These are phyloP conservation scores for Stevia rebaudiana DNA, from an alignment of 140 eudicot genomes.

Conservation along the genomic window DNA sequence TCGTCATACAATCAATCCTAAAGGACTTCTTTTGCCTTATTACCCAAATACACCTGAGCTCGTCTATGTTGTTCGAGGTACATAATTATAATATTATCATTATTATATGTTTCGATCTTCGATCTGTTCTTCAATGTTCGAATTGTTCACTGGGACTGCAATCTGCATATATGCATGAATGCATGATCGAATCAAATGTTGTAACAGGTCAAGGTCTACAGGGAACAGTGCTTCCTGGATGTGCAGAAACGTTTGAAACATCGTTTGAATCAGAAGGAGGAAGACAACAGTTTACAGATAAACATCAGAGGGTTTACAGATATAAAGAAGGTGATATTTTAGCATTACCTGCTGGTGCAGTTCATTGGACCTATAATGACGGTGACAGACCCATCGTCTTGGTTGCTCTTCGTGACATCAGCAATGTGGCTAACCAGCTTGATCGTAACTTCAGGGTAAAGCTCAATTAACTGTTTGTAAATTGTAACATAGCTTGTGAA, in stretches of 20 bases:
- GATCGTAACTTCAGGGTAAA: conserved; percentile 61
- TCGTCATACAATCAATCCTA: conserved; percentile 40
- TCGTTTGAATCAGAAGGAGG: conserved; percentile 5
- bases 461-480: too few relatives aligned
- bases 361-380: conserved; percentile 62
- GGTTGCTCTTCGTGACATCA: conserved; percentile 38
- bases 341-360: conserved; percentile 58
- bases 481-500: too few relatives aligned
- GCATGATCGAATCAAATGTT: too few relatives aligned
- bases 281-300: conserved; percentile 27
- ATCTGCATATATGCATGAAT: not conserved
- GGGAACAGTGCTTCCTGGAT: conserved; percentile 54
- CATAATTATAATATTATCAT: not conserved
- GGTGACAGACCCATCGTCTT: conserved; percentile 42
- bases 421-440: conserved; percentile 68
- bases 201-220: conserved; percentile 48
- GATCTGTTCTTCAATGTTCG: too few relatives aligned
- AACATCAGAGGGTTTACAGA: conserved; percentile 52
- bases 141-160: not conserved
- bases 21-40: conserved; percentile 63
- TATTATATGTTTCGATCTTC: not conserved
- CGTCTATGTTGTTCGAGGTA: conserved; percentile 49
- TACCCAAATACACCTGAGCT: conserved; percentile 49
- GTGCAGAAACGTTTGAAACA: conserved; percentile 59
- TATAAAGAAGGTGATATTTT: conserved; percentile 52